Percentiles rank a stretch among this genome's conserved stretches.
These are phyloP conservation scores for Patellifolia procumbens DNA, from an alignment of 179 eudicot genomes.

Conservation along the genomic window DNA sequence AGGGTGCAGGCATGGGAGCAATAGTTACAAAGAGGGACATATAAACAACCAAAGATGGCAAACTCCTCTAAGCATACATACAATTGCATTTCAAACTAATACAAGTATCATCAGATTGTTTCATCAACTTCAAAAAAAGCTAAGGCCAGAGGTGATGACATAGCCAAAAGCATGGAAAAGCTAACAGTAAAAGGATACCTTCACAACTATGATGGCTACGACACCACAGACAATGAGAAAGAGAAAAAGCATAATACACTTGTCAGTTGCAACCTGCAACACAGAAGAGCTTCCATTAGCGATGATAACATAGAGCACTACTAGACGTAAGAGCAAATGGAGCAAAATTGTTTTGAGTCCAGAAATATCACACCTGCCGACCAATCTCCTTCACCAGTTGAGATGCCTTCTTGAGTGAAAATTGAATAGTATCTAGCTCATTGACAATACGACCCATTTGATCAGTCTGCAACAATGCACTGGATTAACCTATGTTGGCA, in stretches of 20 bases:
- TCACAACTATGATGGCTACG: conserved; percentile 83
- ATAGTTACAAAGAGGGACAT: background rate
- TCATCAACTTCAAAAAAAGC: background rate
- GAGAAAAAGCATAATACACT: conserved; percentile 93
- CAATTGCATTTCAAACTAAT: background rate
- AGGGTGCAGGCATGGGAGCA: background rate
- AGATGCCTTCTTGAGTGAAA: conserved; percentile 94
- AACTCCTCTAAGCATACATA: background rate
- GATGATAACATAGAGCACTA: conserved; percentile 11
- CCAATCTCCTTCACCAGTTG: conserved; percentile 98
- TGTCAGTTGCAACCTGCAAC: conserved; percentile 93
- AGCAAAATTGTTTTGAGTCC: background rate
- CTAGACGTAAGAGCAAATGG: background rate
- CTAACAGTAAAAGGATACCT: conserved; percentile 44
- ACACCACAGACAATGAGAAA: conserved; percentile 90
- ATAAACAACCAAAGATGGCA: background rate
- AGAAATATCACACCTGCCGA: conserved; percentile 65
- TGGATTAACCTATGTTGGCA: conserved; percentile 14
- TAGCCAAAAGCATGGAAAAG: conserved; percentile 13
- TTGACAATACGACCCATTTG: conserved; percentile 97
- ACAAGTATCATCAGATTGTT: background rate
- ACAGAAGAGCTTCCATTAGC: conserved; percentile 16
- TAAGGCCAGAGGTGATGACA: background rate
- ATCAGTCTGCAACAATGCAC: conserved; percentile 61
- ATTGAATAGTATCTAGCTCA: conserved; percentile 92